Conservation (phyloP, 129 eudicot genomes). For the Gnaphalium uliginosum region DNA sequence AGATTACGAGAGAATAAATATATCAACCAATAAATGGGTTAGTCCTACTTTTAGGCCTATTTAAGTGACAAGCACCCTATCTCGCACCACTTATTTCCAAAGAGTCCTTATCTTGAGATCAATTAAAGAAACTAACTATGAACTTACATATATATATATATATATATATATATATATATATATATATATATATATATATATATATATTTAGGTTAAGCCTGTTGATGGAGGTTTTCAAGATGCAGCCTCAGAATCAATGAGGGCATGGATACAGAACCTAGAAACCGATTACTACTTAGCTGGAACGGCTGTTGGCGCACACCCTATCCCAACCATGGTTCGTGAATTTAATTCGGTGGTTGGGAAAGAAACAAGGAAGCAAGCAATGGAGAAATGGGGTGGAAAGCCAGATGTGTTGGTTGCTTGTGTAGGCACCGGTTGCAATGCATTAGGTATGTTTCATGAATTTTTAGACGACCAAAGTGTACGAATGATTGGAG, state of each 20-base stretch:
- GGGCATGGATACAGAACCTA: constrained; percentile 52
- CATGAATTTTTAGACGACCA: constrained; percentile 62
- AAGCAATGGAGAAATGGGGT: constrained; percentile 76
- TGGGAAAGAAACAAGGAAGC: constrained; percentile 77
- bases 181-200: no score
- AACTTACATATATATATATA: no score
- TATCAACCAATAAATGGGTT: no score
- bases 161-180: no score
- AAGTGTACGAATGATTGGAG: constrained; percentile 60
- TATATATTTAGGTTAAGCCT: constrained; percentile 43
- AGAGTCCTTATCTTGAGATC: neutral
- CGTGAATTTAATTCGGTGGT: constrained; percentile 71
- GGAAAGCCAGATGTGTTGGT: constrained; percentile 69
- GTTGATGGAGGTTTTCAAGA: constrained; percentile 57
- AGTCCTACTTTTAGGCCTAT: no score
- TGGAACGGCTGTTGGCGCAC: constrained; percentile 64
- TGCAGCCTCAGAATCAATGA: constrained; percentile 61
- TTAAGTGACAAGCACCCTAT: no score
- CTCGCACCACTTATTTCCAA: no score
- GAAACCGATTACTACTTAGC: constrained; percentile 50
- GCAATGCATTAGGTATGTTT: constrained; percentile 69
- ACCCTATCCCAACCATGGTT: constrained; percentile 71
- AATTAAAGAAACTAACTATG: neutral
- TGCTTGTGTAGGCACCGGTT: constrained; percentile 78
- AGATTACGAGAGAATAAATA: no score